phyloP scores from a whole-genome alignment of 768 basidiomycete genomes.

The Cystofilobasidium bisporidii region DNA sequence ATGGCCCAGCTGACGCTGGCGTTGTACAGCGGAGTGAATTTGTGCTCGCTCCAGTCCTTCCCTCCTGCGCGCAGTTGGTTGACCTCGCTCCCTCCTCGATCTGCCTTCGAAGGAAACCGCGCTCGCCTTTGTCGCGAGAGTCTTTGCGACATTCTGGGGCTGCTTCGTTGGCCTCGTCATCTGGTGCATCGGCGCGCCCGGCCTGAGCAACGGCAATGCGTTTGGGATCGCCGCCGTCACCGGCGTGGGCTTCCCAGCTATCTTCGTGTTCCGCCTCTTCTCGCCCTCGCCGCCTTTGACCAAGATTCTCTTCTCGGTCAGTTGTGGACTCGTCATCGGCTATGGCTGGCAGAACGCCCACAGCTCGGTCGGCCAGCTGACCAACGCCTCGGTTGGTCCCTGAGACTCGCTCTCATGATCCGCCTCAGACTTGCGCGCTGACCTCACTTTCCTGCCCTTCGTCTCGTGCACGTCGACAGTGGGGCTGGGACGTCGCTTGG shows the following conservation, averaged over 20 bases:
- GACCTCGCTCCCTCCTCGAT: no score
- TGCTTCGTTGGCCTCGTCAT: slow-evolving; percentile 54
- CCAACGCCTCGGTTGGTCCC: background rate
- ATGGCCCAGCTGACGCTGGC: slow-evolving; percentile 66
- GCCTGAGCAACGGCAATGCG: slow-evolving; percentile 51
- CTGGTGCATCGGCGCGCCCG: slow-evolving; percentile 57
- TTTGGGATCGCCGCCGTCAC: slow-evolving; percentile 61
- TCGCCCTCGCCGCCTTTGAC: slow-evolving; percentile 64
- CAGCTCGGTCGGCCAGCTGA: background rate
- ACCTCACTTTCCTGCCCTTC: slow-evolving; percentile 30
- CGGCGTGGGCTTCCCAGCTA: slow-evolving; percentile 60
- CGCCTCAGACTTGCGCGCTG: background rate
- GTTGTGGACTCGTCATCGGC: slow-evolving; percentile 46
- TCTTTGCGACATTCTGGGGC: slow-evolving; percentile 58
- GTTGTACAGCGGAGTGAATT: slow-evolving; percentile 55
- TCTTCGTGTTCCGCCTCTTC: slow-evolving; percentile 62
- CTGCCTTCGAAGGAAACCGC: slow-evolving; percentile 48
- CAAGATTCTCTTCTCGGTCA: slow-evolving; percentile 44
- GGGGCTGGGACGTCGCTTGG: slow-evolving; percentile 64
- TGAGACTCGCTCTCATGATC: no score
- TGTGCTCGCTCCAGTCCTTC: no score
- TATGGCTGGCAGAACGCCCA: slow-evolving; percentile 45
- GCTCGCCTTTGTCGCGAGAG: slow-evolving; percentile 54
- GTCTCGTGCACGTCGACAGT: slow-evolving; percentile 29
- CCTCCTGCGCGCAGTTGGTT: no score